Evolutionary conservation across 306 rosid species (phyloP), one percentile per base, ranked within the genome.

Genomic region (Casuarina cunninghamiana): DNA sequence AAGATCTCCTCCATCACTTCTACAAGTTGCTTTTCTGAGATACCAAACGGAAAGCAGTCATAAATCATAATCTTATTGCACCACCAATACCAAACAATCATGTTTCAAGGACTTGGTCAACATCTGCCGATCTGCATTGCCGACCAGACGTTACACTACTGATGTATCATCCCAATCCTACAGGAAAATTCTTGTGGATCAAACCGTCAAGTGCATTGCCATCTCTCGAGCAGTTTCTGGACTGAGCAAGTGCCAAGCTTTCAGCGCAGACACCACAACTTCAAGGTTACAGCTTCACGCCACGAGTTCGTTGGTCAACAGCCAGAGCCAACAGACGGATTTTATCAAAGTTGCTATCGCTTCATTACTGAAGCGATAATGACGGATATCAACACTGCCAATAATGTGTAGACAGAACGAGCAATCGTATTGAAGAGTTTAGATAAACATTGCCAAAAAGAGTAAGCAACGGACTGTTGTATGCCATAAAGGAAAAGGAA

Each of bases 311-410:
- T 78, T 38, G 53, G 83, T 78, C 81, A 75, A 26, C 32, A 26
- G 1, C 32, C 32, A 26, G 1, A 26, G 32, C 32, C 32, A 26
- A 1, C 32, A 26, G 32, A 26, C 32, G 50, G 50, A 11, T 46
- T 46, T 46, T 11, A 46, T 46, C 50, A 46, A 46, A 6, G 50
- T 46, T 73, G 74, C 83, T 75, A 51, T 75, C 80, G 68, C 44
- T 63, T 7, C 72, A 19, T 71, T 53, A 5, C 42, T 75, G 51
- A 44, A 78, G 53, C 11, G 82, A 86, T 77, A 49, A 84, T 77
- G 82, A 58, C 85, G 57, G 83, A 82, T 72, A 44, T 84, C 77
- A 80, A 84, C 83, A 77, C n/a, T 57, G 44, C 79, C 72, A 78
- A 71, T 82, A 54, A 71, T 48, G 69, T 69, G 60, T 77, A 81